These are phyloP conservation scores for Saccharomycopsis microspora DNA, from an alignment of 805 yeast species.

Conservation along the genomic window DNA sequence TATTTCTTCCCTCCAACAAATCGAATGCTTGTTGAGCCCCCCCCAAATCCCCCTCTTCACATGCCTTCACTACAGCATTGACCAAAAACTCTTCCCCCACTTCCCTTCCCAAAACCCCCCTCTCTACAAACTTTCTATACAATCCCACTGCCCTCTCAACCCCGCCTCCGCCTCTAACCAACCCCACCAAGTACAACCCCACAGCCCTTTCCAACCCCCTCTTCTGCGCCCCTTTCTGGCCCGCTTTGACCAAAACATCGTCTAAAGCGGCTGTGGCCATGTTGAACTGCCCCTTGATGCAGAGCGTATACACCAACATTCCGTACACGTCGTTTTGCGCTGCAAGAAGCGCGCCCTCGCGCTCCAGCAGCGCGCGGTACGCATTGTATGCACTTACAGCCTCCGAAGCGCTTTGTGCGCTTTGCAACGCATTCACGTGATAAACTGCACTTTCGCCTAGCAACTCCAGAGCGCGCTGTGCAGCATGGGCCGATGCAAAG, in stretches of 20 bases:
- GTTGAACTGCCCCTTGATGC: conserved; percentile 7
- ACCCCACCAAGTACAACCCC: conserved; percentile 8
- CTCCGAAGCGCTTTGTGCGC: too few species aligned
- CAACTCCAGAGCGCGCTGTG: too few species aligned
- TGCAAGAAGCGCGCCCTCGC: conserved; percentile 1
- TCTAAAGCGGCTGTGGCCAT: conserved; percentile 15
- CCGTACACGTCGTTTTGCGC: conserved; percentile 14
- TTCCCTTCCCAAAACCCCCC: conserved; percentile 1
- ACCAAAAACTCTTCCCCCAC: conserved; percentile 4
- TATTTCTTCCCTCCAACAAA: background rate
- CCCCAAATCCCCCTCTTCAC: conserved; percentile 1
- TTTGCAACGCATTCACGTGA: too few species aligned
- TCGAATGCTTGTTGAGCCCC: background rate
- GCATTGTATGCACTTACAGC: conserved; percentile 6
- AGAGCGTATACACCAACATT: conserved; percentile 10
- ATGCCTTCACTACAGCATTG: conserved; percentile 7
- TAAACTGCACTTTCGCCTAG: too few species aligned
- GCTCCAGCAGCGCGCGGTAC: conserved; percentile 1
- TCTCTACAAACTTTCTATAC: conserved; percentile 8
- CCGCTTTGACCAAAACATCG: conserved; percentile 6
- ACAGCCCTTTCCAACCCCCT: conserved; percentile 3
- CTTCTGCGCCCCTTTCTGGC: background rate
- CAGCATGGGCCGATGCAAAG: too few species aligned
- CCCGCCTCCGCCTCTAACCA: conserved; percentile 3
- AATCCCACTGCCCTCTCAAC: conserved; percentile 4